Evolutionary conservation across 441 rosid species (phyloP).

Genomic region (Capsella rubella): DNA sequence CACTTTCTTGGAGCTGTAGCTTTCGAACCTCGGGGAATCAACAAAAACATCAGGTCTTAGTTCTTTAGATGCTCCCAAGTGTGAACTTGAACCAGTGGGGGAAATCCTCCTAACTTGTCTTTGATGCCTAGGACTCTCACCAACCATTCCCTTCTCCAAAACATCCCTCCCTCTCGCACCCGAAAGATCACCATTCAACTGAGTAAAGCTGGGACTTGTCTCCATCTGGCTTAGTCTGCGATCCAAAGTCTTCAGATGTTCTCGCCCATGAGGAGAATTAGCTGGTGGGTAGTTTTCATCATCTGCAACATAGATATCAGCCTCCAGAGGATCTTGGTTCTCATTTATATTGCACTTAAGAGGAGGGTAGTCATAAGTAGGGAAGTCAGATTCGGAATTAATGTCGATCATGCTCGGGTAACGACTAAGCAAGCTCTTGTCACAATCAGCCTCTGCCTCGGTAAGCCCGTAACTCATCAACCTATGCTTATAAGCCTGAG

Average conservation of each 20-base stretch:
- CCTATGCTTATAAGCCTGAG: conserved; percentile 86
- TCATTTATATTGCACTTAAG: conserved; percentile 73
- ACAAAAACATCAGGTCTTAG: conserved; percentile 46
- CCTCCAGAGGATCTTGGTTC: conserved; percentile 56
- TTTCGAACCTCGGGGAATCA: conserved; percentile 63
- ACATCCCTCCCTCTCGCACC: conserved; percentile 47
- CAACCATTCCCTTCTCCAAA: conserved; percentile 78
- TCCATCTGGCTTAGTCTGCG: conserved; percentile 80
- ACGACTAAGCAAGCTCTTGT: conserved; percentile 48
- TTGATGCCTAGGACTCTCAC: conserved; percentile 69
- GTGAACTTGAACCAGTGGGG: conserved; percentile 62
- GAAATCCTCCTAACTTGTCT: conserved; percentile 66
- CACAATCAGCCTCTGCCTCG: conserved; percentile 74
- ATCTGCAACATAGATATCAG: conserved; percentile 66
- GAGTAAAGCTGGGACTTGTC: conserved; percentile 61
- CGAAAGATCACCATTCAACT: conserved; percentile 54
- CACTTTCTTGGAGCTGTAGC: conserved; percentile 57
- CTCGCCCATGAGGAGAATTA: conserved; percentile 62
- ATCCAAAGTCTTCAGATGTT: conserved; percentile 74
- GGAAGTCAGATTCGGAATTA: conserved; percentile 54
- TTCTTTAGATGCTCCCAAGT: conserved; percentile 54
- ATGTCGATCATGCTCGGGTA: conserved; percentile 50
- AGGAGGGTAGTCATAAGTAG: conserved; percentile 72
- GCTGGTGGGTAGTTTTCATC: conserved; percentile 77
- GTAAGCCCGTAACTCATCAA: conserved; percentile 90